Percentiles rank a stretch among this genome's conserved stretches.
Evolutionary conservation across 768 basidiomycete genomes (phyloP).

Genomic region (Naganishia onofrii): DNA sequence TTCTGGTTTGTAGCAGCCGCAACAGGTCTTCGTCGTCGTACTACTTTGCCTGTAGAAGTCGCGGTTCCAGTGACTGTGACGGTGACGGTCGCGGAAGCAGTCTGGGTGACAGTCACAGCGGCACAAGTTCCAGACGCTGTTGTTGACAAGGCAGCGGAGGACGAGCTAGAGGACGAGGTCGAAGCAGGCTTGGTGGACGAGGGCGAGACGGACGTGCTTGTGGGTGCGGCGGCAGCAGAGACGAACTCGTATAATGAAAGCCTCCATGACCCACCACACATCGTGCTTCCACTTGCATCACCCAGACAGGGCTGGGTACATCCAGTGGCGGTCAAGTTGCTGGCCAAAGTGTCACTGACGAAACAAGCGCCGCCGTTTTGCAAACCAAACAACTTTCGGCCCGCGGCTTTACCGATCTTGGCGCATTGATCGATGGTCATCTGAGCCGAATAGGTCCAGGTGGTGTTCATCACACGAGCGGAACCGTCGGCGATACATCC

Average conservation of each 20-base stretch:
- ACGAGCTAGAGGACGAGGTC: not conserved
- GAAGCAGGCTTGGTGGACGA: not conserved
- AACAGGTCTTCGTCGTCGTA: not conserved
- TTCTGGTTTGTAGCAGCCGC: not conserved
- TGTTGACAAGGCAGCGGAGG: not conserved
- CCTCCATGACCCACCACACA: constrained; percentile 11
- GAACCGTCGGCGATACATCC: constrained; percentile 24
- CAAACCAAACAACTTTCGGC: constrained; percentile 8
- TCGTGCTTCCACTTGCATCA: not conserved
- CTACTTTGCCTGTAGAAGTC: not conserved
- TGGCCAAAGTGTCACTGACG: not conserved
- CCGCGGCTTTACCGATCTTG: not conserved
- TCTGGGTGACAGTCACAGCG: constrained; percentile 14
- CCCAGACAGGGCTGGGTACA: not conserved
- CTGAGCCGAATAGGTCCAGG: not conserved
- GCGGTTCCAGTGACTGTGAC: constrained; percentile 2
- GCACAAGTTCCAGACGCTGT: not conserved
- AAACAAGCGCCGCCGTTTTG: constrained; percentile 19
- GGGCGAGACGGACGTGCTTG: not conserved
- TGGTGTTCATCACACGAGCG: constrained; percentile 6
- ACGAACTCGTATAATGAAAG: not conserved
- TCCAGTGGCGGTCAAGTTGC: not conserved
- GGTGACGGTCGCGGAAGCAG: constrained; percentile 13
- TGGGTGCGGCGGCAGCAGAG: not conserved
- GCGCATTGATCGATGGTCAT: constrained; percentile 18